Conservation (phyloP, 306 rosid species). For the Begonia peltatifolia region DNA sequence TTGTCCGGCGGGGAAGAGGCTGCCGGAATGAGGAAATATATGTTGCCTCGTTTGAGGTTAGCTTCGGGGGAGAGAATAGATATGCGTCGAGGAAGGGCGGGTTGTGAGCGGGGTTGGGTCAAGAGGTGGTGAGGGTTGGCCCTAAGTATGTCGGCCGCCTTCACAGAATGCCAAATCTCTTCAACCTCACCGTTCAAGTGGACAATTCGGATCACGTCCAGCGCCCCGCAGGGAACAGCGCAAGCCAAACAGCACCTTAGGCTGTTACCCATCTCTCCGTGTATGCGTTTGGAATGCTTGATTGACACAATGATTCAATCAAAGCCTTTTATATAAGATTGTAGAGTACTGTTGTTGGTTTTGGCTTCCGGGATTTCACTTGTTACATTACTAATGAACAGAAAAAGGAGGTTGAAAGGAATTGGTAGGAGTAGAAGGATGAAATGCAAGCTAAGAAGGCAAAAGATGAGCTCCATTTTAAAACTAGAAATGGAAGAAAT, state of each 20-base stretch:
- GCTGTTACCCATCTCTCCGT: constrained; percentile 59
- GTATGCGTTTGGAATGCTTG: too few species aligned
- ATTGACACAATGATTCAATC: too few species aligned
- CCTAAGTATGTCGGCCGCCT: constrained; percentile 59
- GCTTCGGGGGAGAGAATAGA: constrained; percentile 70
- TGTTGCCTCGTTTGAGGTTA: constrained; percentile 75
- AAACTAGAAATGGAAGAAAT: too few species aligned
- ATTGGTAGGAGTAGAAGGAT: too few species aligned
- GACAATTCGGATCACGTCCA: constrained; percentile 78
- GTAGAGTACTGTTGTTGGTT: too few species aligned
- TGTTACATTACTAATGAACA: too few species aligned
- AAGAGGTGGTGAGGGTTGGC: constrained; percentile 77
- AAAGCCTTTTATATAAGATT: too few species aligned
- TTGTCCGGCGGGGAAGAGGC: constrained; percentile 34
- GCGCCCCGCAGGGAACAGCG: constrained; percentile 87
- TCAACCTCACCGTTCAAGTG: constrained; percentile 78
- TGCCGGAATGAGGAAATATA: constrained; percentile 75
- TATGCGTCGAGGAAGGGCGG: constrained; percentile 62
- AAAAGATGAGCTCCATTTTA: too few species aligned
- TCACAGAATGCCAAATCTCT: constrained; percentile 52
- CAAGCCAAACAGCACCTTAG: constrained; percentile 92
- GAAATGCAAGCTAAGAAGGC: too few species aligned
- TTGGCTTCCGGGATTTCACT: too few species aligned
- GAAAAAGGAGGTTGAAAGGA: too few species aligned
- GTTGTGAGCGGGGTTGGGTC: constrained; percentile 54